Evolutionary conservation across 2,329 filamentous ascomycete species (phyloP).

Genomic region (Penicillium sp.): DNA sequence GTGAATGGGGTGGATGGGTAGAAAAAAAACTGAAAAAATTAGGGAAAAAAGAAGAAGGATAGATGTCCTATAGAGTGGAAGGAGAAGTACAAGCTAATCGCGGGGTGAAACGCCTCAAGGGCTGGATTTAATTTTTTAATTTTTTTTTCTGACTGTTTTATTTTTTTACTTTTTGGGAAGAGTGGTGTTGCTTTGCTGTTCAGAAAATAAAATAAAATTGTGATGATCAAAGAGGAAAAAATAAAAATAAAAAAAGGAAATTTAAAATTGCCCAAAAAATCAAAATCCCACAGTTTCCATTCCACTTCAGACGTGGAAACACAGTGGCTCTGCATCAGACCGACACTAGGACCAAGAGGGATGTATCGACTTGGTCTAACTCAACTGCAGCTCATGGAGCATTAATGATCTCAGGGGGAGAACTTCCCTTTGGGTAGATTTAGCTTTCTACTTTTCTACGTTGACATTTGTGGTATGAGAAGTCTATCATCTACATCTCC

Average conservation of each 20-base stretch:
- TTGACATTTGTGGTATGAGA: too few relatives aligned
- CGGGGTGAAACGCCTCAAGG: conserved; percentile 42
- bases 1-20: conserved; percentile 28
- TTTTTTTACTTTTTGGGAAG: conserved; percentile 12
- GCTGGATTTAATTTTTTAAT: conserved; percentile 14
- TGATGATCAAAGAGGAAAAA: not conserved
- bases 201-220: not conserved
- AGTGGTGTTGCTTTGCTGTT: conserved; percentile 5
- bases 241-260: not conserved
- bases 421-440: not conserved
- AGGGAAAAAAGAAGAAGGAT: conserved; percentile 19
- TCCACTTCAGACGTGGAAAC: conserved; percentile 29
- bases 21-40: not conserved
- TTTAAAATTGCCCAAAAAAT: not conserved
- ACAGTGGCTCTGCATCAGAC: conserved; percentile 30
- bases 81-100: conserved; percentile 37
- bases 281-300: conserved; percentile 15
- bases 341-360: conserved; percentile 30
- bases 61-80: conserved; percentile 29
- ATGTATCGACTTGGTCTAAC: conserved; percentile 31
- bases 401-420: conserved; percentile 21
- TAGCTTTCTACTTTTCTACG: too few relatives aligned
- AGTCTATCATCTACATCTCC: too few relatives aligned
- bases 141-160: conserved; percentile 11
- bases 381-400: conserved; percentile 26